Evolutionary conservation across 805 yeast genomes (phyloP), one percentile per base, ranked within the genome.

Genomic region (Dipodascus albidus): DNA sequence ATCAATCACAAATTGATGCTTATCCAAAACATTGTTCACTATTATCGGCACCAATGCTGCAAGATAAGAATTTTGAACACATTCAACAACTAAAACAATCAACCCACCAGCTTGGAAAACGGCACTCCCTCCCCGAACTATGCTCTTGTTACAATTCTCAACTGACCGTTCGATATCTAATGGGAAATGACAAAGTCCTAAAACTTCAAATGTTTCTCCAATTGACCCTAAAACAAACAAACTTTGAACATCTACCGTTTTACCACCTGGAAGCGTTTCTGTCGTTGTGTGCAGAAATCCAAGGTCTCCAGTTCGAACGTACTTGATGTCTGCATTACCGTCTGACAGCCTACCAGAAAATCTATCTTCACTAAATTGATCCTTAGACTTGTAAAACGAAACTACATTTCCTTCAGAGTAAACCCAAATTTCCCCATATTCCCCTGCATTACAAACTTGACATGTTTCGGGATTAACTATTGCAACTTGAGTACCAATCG

Each of bases 401-500:
- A 73, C 66, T 24, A 81, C 83, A 60, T 85, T 89, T 0, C 91
- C 95, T 58, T 88, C 96, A 0, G 96, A 85, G 58, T 86, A 80
- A 1, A 91, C 95, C 98, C 98, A 93, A 42, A 93, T 88, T 69
- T 93, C 99, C 33, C 99, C 99, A 66, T 80, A 82, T 66, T 93
- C 99, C 6, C 98, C 97, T 51, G 82, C 83, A 54, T 78, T 80
- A 64, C 99, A 91, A 9, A 89, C 71, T 52, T 74, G 71, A 48
- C 77, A 68, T 0, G 97, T 91, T 64, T 93, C 97, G 1, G 99
- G 99, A 59, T 93, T 93, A 2, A 93, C 97, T 55, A 93, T 85
- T 0, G 95, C 93, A 33, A 93, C 80, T 63, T 90, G 96, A 0
- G 98, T 87, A 64, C 95, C 86, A 8, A 89, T 90, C 0, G 97